Base-by-base conservation (phyloP, 2,329 filamentous ascomycete genomes). In the Aspergillus quadrilineatus region DNA sequence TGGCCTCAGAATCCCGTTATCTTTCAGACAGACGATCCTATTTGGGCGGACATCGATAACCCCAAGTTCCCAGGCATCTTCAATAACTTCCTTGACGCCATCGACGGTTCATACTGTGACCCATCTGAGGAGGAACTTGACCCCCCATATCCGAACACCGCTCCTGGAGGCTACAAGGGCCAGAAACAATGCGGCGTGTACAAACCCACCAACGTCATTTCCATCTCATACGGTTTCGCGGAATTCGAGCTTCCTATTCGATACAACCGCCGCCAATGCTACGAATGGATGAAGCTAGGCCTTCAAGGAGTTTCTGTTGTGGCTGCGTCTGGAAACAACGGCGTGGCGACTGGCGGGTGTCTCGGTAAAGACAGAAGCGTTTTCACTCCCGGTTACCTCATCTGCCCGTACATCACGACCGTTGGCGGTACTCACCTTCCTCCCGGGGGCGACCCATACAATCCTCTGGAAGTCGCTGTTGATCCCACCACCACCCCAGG, bases 141-240 rank as follows among this genome's bases (percentile, higher is more conserved):
- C 60, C 79, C 81, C 0, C 68, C 69, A 4, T 84, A 84, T 61
- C 82, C 81, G 1, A 75, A 82, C 60, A 69, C 74, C 3, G 66
- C 67, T 8, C 71, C 70, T n/a, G 77, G 72, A 9, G 82, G 81
- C 6, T 84, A 83, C 69, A 76, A 50, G 6, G 47, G 47, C 17
- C 6, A 41, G n/a, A 50, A 50, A 10, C 73, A 79, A 60, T 81
- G 79, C 56, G 79, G 78, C 6, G 73, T 79, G 17, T 82, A 79
- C 71, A 74, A 78, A 62, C 80, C 82, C 2, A 81, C 82, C 8
- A 82, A 84, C 59, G 82, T 85, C 6, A 77, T 84, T 58, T 79
- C 77, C 37, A 81, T 86, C 61, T 82, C 79, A 3, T 85, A 85
- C 65, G 82, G 82, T 46, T 79, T 79, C 42, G 75, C 79, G 43